Conservation (phyloP, 2,329 filamentous ascomycete genomes). For the Hymenotorrendiella dingleyae region DNA sequence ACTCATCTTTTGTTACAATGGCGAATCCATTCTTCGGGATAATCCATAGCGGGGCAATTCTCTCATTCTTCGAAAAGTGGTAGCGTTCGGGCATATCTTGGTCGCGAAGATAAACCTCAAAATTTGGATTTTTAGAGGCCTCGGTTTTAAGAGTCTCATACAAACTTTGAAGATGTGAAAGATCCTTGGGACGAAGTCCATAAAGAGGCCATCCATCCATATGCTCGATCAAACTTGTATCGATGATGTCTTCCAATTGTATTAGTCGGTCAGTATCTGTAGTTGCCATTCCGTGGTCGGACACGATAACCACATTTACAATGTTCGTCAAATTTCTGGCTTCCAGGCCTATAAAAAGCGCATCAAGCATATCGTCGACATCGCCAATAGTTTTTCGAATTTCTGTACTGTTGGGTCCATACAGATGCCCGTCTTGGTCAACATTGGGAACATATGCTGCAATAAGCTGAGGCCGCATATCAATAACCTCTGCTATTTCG, state of each 20-base stretch:
- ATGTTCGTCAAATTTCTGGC: constrained; percentile 79
- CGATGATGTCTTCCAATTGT: constrained; percentile 84
- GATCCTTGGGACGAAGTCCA: constrained; percentile 74
- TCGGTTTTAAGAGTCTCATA: constrained; percentile 57
- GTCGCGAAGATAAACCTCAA: constrained; percentile 83
- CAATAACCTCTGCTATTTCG: constrained; percentile 39
- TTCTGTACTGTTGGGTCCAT: constrained; percentile 91
- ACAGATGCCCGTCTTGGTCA: constrained; percentile 78
- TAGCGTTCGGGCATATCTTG: constrained; percentile 87
- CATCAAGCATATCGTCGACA: constrained; percentile 79
- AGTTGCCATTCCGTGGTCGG: constrained; percentile 96
- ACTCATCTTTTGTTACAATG: constrained; percentile 74
- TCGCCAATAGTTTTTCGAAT: constrained; percentile 69
- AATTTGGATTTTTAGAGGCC: constrained; percentile 56
- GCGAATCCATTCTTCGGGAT: constrained; percentile 91
- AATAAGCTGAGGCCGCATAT: constrained; percentile 79
- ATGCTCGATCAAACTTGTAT: constrained; percentile 70
- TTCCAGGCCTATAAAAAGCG: constrained; percentile 70
- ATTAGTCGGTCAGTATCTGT: constrained; percentile 75
- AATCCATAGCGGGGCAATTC: constrained; percentile 93
- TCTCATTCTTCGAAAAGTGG: constrained; percentile 80
- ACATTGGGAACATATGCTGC: constrained; percentile 93
- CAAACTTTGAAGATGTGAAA: constrained; percentile 57
- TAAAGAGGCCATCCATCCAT: constrained; percentile 92
- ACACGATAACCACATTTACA: constrained; percentile 93